These are phyloP conservation scores for Barnettozyma sucrosica DNA, from an alignment of 805 yeast genomes.

Conservation along the genomic window DNA sequence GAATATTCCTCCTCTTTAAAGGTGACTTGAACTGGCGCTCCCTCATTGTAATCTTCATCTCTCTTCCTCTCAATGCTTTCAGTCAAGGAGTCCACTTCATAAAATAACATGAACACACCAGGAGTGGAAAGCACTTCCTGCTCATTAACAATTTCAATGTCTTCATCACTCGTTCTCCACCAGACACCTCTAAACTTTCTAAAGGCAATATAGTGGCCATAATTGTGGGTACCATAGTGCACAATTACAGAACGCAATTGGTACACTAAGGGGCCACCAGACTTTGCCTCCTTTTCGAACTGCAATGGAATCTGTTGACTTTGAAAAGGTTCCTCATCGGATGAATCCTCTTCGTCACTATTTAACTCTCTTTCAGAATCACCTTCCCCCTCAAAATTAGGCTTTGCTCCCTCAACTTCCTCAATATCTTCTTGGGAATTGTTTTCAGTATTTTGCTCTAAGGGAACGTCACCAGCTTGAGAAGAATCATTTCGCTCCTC, in stretches of 20 bases:
- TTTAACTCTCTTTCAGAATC: conserved; percentile 9
- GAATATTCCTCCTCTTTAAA: conserved; percentile 14
- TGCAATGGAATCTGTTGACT: conserved; percentile 8
- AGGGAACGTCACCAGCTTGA: conserved; percentile 2
- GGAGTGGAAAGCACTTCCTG: conserved; percentile 74
- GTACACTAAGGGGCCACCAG: conserved; percentile 48
- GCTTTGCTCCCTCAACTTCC: not conserved
- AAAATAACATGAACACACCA: conserved; percentile 90
- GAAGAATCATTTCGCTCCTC: conserved; percentile 2
- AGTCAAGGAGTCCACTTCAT: conserved; percentile 50
- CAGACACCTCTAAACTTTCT: conserved; percentile 77
- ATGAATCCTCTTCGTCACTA: conserved; percentile 11
- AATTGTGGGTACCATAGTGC: conserved; percentile 93
- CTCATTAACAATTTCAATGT: conserved; percentile 73
- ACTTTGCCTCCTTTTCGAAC: conserved; percentile 13
- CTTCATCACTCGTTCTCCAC: conserved; percentile 95
- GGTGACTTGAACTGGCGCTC: conserved; percentile 19
- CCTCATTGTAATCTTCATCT: conserved; percentile 3
- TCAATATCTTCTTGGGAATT: conserved; percentile 3
- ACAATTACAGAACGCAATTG: conserved; percentile 79
- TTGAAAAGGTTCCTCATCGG: conserved; percentile 1
- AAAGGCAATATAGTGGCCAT: conserved; percentile 94
- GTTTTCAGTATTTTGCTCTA: conserved; percentile 9
- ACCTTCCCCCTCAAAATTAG: not conserved
- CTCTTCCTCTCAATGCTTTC: conserved; percentile 14